Conservation (phyloP, 1,284 basidiomycete species). For the Ganoderma resinaceum region DNA sequence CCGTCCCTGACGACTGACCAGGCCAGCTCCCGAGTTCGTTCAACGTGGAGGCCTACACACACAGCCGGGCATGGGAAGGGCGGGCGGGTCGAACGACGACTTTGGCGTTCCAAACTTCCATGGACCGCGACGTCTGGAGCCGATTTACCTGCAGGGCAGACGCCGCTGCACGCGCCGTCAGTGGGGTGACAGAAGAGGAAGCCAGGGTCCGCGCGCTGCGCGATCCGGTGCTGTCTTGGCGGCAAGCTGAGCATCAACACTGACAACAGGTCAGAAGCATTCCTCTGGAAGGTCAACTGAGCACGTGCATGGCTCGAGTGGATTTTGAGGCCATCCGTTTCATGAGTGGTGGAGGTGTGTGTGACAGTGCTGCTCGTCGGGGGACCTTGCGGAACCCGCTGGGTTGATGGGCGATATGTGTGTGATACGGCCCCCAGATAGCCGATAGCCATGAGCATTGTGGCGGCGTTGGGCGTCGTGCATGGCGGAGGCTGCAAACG, state of each 20-base stretch:
- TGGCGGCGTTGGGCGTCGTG: neutral
- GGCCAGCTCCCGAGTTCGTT: neutral
- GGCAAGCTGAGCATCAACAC: neutral
- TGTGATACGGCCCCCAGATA: neutral
- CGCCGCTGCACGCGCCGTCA: neutral
- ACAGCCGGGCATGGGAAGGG: constrained; percentile 1
- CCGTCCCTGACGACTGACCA: neutral
- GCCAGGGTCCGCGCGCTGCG: constrained; percentile 4
- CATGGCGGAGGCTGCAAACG: neutral
- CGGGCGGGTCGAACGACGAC: neutral
- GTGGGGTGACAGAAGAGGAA: constrained; percentile 4
- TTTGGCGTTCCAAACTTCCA: neutral
- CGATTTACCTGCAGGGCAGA: constrained; percentile 17
- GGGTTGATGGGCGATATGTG: neutral
- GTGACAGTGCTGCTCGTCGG: neutral
- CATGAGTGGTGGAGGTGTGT: neutral
- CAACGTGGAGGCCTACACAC: neutral
- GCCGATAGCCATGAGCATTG: neutral
- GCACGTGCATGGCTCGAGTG: constrained; percentile 9
- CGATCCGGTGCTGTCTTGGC: neutral
- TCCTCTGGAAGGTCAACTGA: constrained; percentile 16
- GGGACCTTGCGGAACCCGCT: neutral
- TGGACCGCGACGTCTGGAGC: constrained; percentile 12
- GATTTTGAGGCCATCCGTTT: constrained; percentile 14
- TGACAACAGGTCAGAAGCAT: constrained; percentile 19